These are phyloP conservation scores for Escallonia rubra DNA, from an alignment of 129 eudicot genomes.

Conservation along the genomic window DNA sequence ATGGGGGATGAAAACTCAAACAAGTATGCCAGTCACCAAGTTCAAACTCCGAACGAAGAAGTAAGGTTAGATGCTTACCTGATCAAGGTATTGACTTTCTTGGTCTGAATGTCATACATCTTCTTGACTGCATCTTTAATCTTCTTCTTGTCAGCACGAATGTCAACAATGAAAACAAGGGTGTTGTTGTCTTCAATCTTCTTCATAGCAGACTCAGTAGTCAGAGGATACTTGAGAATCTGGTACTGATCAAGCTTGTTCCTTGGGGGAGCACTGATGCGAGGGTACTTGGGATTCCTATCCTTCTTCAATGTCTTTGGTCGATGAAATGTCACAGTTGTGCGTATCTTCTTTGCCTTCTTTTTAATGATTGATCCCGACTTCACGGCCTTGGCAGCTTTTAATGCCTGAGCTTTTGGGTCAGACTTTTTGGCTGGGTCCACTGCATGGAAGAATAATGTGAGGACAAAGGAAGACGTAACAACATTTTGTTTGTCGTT, in stretches of 20 bases:
- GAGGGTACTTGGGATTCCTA: slow-evolving; percentile 78
- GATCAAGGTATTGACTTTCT: slow-evolving; percentile 79
- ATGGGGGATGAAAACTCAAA: too few relatives aligned
- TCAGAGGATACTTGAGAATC: slow-evolving; percentile 67
- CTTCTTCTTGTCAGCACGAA: slow-evolving; percentile 82
- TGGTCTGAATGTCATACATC: slow-evolving; percentile 85
- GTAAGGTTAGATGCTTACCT: slow-evolving; percentile 31
- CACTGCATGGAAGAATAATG: slow-evolving; percentile 11
- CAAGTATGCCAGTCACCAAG: too few relatives aligned
- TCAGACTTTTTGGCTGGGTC: slow-evolving; percentile 61
- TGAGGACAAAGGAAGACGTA: too few relatives aligned
- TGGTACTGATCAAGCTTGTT: slow-evolving; percentile 86
- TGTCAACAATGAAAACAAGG: slow-evolving; percentile 76
- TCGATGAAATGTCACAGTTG: slow-evolving; percentile 69
- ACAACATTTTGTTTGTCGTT: too few relatives aligned
- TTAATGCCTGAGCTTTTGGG: slow-evolving; percentile 77
- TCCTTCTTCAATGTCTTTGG: slow-evolving; percentile 77
- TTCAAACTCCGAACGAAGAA: too few relatives aligned
- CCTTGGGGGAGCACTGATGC: slow-evolving; percentile 76
- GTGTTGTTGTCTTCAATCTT: slow-evolving; percentile 91
- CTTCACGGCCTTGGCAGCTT: slow-evolving; percentile 83
- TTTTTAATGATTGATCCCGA: slow-evolving; percentile 52
- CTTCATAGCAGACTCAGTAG: slow-evolving; percentile 94
- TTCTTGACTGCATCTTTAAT: slow-evolving; percentile 86
- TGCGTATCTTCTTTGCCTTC: slow-evolving; percentile 79